These are phyloP conservation scores for Tolypocladium paradoxum DNA, from an alignment of 2,329 filamentous ascomycete genomes.

Conservation along the genomic window DNA sequence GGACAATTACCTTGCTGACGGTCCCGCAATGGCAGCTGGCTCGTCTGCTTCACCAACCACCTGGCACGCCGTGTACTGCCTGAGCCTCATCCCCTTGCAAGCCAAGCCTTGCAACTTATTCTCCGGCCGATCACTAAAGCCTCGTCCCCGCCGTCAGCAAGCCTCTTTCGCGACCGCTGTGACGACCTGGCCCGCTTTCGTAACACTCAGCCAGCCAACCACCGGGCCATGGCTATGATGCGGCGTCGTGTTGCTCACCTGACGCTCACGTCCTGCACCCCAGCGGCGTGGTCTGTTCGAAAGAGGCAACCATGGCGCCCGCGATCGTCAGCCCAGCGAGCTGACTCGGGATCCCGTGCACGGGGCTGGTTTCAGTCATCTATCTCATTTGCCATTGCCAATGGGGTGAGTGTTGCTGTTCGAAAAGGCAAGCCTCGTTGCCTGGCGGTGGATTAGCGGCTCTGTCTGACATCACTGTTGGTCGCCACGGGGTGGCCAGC, in stretches of 20 bases:
- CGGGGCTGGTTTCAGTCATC: neutral
- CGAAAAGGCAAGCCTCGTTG: neutral
- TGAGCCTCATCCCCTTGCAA: neutral
- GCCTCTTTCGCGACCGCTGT: neutral
- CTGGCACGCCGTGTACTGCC: too few species aligned
- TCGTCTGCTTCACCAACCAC: neutral
- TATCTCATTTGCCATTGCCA: neutral
- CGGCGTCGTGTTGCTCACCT: conserved; percentile 7
- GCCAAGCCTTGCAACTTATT: neutral
- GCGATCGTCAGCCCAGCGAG: neutral
- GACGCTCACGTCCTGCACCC: conserved; percentile 8
- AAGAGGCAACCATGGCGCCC: neutral
- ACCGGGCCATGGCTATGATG: neutral
- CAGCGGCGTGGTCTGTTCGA: neutral
- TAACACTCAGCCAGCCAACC: neutral
- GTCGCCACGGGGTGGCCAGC: neutral
- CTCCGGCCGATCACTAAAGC: neutral
- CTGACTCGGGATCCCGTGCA: neutral
- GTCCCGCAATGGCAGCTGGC: neutral
- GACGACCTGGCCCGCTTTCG: neutral
- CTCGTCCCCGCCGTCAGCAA: neutral
- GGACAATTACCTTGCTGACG: too few species aligned
- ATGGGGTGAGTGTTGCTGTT: neutral
- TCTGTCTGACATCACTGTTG: neutral
- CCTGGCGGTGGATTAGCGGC: neutral